A percentile compares a stretch with the other conserved stretches of the same genome.
These are phyloP conservation scores for Phaeomoniella chlamydospora DNA, from an alignment of 2,329 filamentous ascomycete species.

Conservation along the genomic window DNA sequence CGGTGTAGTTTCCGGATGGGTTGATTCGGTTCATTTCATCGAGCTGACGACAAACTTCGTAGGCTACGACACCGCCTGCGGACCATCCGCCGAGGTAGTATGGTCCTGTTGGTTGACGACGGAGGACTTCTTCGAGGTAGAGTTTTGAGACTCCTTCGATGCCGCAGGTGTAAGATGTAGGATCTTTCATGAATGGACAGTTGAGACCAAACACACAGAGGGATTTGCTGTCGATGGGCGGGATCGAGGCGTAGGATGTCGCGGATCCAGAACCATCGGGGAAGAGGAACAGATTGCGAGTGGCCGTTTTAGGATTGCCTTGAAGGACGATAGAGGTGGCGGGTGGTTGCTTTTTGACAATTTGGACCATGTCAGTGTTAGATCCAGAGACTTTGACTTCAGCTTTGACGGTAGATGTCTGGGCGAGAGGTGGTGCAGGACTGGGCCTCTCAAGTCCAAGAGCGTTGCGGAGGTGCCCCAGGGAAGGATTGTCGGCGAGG, in stretches of 20 bases:
- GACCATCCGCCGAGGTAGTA: constrained; percentile 24
- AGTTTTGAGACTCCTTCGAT: constrained; percentile 15
- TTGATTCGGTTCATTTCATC: constrained; percentile 9
- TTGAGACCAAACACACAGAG: constrained; percentile 27
- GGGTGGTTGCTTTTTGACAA: constrained; percentile 16
- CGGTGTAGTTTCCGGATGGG: constrained; percentile 17
- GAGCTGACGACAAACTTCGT: constrained; percentile 17
- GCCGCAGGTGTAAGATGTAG: constrained; percentile 13
- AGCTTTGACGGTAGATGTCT: constrained; percentile 6
- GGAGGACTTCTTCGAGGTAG: constrained; percentile 14
- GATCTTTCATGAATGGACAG: constrained; percentile 28
- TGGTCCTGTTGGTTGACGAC: constrained; percentile 20
- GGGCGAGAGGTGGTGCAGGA: constrained; percentile 9
- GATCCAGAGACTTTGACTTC: constrained; percentile 10
- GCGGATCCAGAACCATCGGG: constrained; percentile 31
- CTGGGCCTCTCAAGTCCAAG: constrained; percentile 23
- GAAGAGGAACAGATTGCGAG: constrained; percentile 26
- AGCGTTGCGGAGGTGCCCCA: constrained; percentile 22
- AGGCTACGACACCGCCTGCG: constrained; percentile 21
- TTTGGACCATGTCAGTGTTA: constrained; percentile 7
- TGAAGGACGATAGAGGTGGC: constrained; percentile 27
- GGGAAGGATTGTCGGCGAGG: constrained; percentile 26
- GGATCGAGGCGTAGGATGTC: constrained; percentile 28
- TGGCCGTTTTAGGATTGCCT: constrained; percentile 26
- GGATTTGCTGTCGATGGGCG: constrained; percentile 21